Conservation (phyloP, 257 asterid species). For the Handroanthus guayacan region DNA sequence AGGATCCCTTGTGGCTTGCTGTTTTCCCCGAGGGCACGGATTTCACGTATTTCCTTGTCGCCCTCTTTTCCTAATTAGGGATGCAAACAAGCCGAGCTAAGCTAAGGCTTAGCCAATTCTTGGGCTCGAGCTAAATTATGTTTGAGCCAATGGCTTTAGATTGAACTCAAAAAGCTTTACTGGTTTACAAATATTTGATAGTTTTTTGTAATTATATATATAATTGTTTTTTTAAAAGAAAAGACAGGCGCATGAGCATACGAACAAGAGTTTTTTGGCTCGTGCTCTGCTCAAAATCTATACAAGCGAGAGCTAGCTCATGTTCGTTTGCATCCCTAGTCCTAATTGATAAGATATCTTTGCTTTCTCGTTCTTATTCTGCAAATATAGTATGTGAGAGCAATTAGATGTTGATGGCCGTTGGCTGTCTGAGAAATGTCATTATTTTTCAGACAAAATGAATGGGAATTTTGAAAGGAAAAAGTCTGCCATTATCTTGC, state of each 20-base stretch:
- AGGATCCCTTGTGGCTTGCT: constrained; percentile 88
- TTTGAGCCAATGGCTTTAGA: too few relatives aligned
- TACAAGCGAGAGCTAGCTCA: too few relatives aligned
- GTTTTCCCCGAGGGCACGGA: constrained; percentile 97
- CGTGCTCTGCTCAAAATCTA: too few relatives aligned
- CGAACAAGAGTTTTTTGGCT: too few relatives aligned
- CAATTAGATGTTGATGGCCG: neutral
- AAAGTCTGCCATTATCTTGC: neutral
- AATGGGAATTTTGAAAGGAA: neutral
- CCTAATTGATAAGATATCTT: neutral
- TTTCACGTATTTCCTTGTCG: constrained; percentile 65
- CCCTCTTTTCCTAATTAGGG: constrained; percentile 15
- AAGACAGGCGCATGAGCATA: too few relatives aligned
- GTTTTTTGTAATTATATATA: too few relatives aligned
- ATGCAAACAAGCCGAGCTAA: too few relatives aligned
- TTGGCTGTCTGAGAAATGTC: neutral
- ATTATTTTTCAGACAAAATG: neutral
- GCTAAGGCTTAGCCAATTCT: too few relatives aligned
- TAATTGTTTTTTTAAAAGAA: too few relatives aligned
- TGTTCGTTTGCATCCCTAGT: neutral
- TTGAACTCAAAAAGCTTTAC: too few relatives aligned
- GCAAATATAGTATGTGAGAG: neutral
- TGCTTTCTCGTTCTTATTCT: neutral
- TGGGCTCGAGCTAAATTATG: too few relatives aligned
- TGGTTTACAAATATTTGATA: too few relatives aligned